Evolutionary conservation across 768 basidiomycete species (phyloP), one percentile per base, ranked within the genome.

Genomic region (Solioccasus polychromus): DNA sequence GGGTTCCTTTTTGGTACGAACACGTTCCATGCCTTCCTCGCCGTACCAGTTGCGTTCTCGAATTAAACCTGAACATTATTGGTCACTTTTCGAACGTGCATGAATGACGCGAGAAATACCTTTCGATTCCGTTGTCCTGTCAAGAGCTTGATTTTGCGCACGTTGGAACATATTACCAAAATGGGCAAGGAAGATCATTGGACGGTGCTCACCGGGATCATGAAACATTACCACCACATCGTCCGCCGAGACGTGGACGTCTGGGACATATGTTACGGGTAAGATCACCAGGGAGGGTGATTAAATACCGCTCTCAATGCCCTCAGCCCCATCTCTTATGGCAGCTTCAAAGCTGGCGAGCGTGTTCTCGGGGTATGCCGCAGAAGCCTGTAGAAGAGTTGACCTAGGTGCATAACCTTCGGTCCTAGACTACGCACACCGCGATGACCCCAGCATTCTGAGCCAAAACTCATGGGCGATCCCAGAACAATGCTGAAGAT

Each of bases 301-400:
- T 57, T 52, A 72, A 81, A 71, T 93, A 96, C 95, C 94, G 66
- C 90, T 93, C 79, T 99, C 95, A 60, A 99, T 95, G 53, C 83
- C 94, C 64, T 99, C 92, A 36, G 92, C 87, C 49, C 95, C 95
- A 71, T 96, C 93, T 37, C 83, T 82, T 51, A 96, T 92, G 61
- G 95, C 95, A 52, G 88, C 89, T 64, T 91, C 84, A 70, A 98
- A 98, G 70, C 89, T 92, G 28, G 90, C 90, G 52, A 93, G 79
- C 39, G 93, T 95, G 74, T 98, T 98, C 70, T 98, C 95, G 4
- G 92, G 91, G 67, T 79, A 92, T 15, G 78, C 73, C 19, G 88
- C 80, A 20, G 90, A 92, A 37, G 92, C 92, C 91, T 92, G 32
- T 44, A 35, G 28, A n/a, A 65, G 68, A 59, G 34, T 47, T 45